Base-by-base conservation (phyloP, 2,329 filamentous ascomycete genomes). In the Colletotrichum lupini region DNA sequence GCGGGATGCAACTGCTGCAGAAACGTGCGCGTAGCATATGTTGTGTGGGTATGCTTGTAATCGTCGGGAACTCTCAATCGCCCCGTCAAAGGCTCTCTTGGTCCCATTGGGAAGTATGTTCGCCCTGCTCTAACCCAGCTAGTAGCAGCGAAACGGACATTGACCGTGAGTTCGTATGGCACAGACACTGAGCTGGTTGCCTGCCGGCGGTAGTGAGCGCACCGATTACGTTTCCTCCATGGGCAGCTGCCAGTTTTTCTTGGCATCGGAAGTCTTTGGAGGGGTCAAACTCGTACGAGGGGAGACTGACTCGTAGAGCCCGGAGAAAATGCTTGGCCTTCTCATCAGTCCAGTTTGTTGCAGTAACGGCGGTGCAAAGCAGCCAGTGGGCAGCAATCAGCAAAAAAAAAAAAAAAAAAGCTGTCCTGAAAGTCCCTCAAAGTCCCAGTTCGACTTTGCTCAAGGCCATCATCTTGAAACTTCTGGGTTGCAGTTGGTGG, bases 261-360 rank as follows among this genome's bases (percentile, higher is more conserved):
- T 68, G 65, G 69, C 69, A 72, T 72, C 65, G 65, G 64, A 69
- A 68, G 65, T 64, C 59, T 9, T 72, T 69, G 69, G 59, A 60
- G 24, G 26, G 11, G 24, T 49, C 16, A 68, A 53, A 55, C 53
- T 72, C 65, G 69, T 72, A 72, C 65, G 65, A 72, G 65, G 30
- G 53, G 65, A 60, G 69, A 64, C 53, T 68, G 66, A 72, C 66
- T 72, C 69, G 69, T 56, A 28, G 65, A 11, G 52, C 24, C 42
- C 19, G 14, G 14, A 35, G 42, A 57, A 58, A 49, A 26, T 24
- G 69, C 65, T 59, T 63, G 65, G 65, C 65, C 19, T 37, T 42
- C 37, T 64, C 60, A 32, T 49, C 64, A 59, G 62, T 58, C 30
- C 32, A 26, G 46, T 22, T 37, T 26, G 28, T 32, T 5, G 28